Base-by-base conservation (phyloP, 306 rosid species). In the Elaeagnus macrophylla region DNA sequence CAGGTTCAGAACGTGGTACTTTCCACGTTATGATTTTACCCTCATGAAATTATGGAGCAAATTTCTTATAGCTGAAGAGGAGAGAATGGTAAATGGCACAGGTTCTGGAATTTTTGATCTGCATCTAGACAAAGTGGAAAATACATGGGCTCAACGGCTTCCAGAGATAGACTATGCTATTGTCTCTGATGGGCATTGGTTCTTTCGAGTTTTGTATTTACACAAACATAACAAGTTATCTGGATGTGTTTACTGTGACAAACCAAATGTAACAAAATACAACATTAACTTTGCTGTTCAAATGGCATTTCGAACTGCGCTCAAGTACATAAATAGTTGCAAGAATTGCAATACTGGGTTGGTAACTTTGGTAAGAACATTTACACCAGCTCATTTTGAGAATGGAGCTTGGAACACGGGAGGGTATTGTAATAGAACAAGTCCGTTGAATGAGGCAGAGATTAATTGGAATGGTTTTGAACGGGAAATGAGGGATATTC, bases 321-420 rank as follows among this genome's bases (percentile, higher is more conserved):
- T 91, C 5, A 75, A 25, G 9, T 11, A 74, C 80, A 63, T 82
- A 0, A 72, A 61, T 3, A 41, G 5, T 1, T 79, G 88, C 71
- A 59, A 73, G 38, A 77, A 68, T 0, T 84, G 93, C 53, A 57
- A 51, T 25, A 25, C 32, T 0, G 74, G 53, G 8, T 54, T 67
- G 25, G 43, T 84, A 15, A 73, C 86, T 12, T 1, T 91, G 13
- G 1, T 86, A 38, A 91, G 97, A 80, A 91, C 96, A 0, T 86
- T 91, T 68, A 79, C 95, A 4, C 93, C 97, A 0, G 81, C 97
- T 0, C 97, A 91, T 43, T 86, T 86, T 45, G 94, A 86, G 70
- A 66, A 71, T 6, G 97, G 95, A 14, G 37, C 51, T 1, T 91
- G 97, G 96, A 73, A 91, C 75, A 78, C 74, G 0, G 96, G 97